phyloP scores from a whole-genome alignment of 2,329 filamentous ascomycete genomes.

The Penicillium sp. region DNA sequence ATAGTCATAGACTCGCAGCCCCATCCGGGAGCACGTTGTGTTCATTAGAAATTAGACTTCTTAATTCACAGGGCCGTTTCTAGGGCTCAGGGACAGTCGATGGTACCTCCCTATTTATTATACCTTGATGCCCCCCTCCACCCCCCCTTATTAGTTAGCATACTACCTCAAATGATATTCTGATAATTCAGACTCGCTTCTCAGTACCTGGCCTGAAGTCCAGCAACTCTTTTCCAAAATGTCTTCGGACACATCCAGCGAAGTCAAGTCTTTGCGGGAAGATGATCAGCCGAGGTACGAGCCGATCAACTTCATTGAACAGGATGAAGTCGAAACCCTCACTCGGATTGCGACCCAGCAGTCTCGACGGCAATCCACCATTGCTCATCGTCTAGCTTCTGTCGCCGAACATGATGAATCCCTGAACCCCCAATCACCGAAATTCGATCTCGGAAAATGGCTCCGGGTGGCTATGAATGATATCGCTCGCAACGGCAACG shows the following conservation, averaged over 20 bases:
- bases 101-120: not conserved
- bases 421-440: constrained; percentile 23
- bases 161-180: not conserved
- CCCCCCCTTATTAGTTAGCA: no score
- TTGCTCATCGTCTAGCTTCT: constrained; percentile 16
- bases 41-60: not conserved
- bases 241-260: constrained; percentile 2
- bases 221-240: not conserved
- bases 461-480: constrained; percentile 23
- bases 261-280: not conserved
- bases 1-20: not conserved
- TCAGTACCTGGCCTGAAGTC: not conserved
- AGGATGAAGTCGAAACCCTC: constrained; percentile 25
- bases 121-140: no score
- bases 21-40: not conserved
- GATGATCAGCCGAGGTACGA: constrained; percentile 10
- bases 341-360: constrained; percentile 28
- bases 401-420: constrained; percentile 23
- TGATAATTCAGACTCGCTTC: not conserved
- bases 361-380: constrained; percentile 23
- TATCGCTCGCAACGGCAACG: constrained; percentile 12
- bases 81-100: not conserved
- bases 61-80: not conserved
- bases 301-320: constrained; percentile 21
- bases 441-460: constrained; percentile 29